Percentiles rank a stretch among this genome's conserved stretches.
These are phyloP conservation scores for Tricholoma furcatifolium DNA, from an alignment of 768 basidiomycete genomes.

Conservation along the genomic window DNA sequence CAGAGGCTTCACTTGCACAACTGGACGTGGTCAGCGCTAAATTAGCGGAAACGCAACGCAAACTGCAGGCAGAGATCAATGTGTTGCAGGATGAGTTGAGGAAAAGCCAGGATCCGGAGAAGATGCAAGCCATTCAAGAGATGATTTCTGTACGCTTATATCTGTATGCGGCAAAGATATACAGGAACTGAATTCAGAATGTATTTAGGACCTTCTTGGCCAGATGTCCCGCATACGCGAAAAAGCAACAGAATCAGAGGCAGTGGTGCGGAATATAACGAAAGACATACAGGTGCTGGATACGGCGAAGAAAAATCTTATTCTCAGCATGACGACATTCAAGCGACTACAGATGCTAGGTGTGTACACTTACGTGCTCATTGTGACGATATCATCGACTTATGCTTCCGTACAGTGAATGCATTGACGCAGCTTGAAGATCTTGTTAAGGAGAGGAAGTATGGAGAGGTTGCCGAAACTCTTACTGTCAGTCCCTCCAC, in stretches of 20 bases:
- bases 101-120: conserved; percentile 79
- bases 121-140: conserved; percentile 90
- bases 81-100: conserved; percentile 64
- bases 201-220: conserved; percentile 76
- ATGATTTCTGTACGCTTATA: conserved; percentile 79
- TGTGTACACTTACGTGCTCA: conserved; percentile 32
- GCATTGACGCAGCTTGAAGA: conserved; percentile 80
- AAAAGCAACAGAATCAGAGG: conserved; percentile 96
- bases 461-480: conserved; percentile 80
- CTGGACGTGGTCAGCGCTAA: conserved; percentile 69
- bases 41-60: conserved; percentile 66
- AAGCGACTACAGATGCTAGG: conserved; percentile 94
- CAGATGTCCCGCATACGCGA: conserved; percentile 97
- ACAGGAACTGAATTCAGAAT: neutral
- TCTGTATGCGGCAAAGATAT: neutral
- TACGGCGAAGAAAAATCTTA: conserved; percentile 90
- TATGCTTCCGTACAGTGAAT: conserved; percentile 53
- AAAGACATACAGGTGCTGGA: conserved; percentile 96
- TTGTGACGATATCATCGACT: neutral
- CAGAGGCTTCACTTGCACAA: conserved; percentile 76
- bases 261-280: conserved; percentile 92
- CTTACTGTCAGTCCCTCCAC: conserved; percentile 50
- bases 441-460: conserved; percentile 73
- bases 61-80: conserved; percentile 72
- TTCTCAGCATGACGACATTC: conserved; percentile 84